Conservation (phyloP, 768 basidiomycete genomes). For the Hortiboletus flavorubellus region DNA sequence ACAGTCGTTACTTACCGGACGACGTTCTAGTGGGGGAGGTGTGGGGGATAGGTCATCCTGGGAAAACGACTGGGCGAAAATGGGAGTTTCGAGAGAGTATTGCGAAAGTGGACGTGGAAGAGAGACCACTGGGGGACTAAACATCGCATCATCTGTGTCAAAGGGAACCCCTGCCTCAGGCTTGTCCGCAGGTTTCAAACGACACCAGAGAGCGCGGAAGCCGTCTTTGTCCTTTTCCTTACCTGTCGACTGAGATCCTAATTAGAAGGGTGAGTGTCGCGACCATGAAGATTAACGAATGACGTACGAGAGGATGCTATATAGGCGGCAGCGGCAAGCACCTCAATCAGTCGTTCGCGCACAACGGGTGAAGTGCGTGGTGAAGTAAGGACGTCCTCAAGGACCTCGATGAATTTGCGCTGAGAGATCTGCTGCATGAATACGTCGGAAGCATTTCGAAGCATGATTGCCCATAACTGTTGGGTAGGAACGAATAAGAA, state of each 20-base stretch:
- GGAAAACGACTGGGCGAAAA: slow-evolving; percentile 36
- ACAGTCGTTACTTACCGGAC: slow-evolving; percentile 14
- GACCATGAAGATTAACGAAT: not conserved
- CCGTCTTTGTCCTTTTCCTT: slow-evolving; percentile 42
- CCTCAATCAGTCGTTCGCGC: slow-evolving; percentile 73
- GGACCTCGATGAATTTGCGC: slow-evolving; percentile 74
- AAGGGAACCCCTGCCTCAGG: slow-evolving; percentile 84
- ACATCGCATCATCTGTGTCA: slow-evolving; percentile 76
- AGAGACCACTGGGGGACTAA: slow-evolving; percentile 55
- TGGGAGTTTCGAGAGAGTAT: slow-evolving; percentile 34
- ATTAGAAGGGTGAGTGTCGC: not conserved
- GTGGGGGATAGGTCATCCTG: slow-evolving; percentile 24
- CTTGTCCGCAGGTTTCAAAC: slow-evolving; percentile 74
- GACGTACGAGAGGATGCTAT: slow-evolving; percentile 28
- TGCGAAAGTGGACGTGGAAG: slow-evolving; percentile 30
- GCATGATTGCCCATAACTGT: slow-evolving; percentile 88
- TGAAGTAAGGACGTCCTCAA: slow-evolving; percentile 69
- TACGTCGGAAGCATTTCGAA: slow-evolving; percentile 70
- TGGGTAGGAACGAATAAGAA: not conserved
- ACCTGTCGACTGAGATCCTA: slow-evolving; percentile 21
- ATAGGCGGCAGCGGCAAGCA: slow-evolving; percentile 79
- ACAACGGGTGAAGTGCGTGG: slow-evolving; percentile 74
- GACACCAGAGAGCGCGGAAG: slow-evolving; percentile 74
- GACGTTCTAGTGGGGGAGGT: slow-evolving; percentile 26
- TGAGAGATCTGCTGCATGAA: slow-evolving; percentile 69